Conservation (phyloP, 805 yeast species). For the Torulaspora gathmanii region DNA sequence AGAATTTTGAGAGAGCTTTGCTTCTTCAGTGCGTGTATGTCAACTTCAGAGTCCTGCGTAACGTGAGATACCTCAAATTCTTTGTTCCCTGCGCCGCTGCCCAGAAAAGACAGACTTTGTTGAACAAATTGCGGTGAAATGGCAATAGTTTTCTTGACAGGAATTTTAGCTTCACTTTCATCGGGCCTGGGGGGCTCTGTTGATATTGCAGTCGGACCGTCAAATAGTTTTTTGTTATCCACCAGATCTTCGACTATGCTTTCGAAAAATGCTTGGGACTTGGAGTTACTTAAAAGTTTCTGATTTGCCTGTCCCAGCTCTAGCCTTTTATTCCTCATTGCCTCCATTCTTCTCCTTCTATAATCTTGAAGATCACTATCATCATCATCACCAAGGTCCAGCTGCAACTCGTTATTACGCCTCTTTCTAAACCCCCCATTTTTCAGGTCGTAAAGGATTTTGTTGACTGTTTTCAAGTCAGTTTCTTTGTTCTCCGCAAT, state of each 20-base stretch:
- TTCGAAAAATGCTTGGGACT: slow-evolving; percentile 62
- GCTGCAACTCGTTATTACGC: slow-evolving; percentile 49
- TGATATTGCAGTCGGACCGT: slow-evolving; percentile 19
- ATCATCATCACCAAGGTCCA: slow-evolving; percentile 72
- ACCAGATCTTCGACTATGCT: slow-evolving; percentile 49
- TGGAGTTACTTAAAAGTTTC: slow-evolving; percentile 47
- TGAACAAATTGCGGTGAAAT: slow-evolving; percentile 54
- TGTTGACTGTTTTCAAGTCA: slow-evolving; percentile 61
- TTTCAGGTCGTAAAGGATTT: slow-evolving; percentile 64
- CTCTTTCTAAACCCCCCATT: slow-evolving; percentile 64
- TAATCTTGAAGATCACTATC: slow-evolving; percentile 46
- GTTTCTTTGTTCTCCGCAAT: slow-evolving; percentile 56
- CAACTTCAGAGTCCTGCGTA: slow-evolving; percentile 38
- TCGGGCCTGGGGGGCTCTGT: slow-evolving; percentile 21
- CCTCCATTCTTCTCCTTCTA: slow-evolving; percentile 42
- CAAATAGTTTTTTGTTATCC: slow-evolving; percentile 34
- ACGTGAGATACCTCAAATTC: slow-evolving; percentile 32
- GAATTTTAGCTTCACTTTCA: slow-evolving; percentile 31
- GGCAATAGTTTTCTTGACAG: slow-evolving; percentile 36
- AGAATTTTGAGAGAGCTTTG: slow-evolving; percentile 37
- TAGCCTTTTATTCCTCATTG: slow-evolving; percentile 47
- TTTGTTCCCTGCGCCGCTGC: slow-evolving; percentile 31
- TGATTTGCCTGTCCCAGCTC: slow-evolving; percentile 42
- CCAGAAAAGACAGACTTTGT: slow-evolving; percentile 50
- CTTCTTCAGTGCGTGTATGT: slow-evolving; percentile 45